A percentile compares a stretch with the other conserved stretches of the same genome.
phyloP scores from a whole-genome alignment of 371 early-diverging fungal genomes.

The Rhizopus microsporus region DNA sequence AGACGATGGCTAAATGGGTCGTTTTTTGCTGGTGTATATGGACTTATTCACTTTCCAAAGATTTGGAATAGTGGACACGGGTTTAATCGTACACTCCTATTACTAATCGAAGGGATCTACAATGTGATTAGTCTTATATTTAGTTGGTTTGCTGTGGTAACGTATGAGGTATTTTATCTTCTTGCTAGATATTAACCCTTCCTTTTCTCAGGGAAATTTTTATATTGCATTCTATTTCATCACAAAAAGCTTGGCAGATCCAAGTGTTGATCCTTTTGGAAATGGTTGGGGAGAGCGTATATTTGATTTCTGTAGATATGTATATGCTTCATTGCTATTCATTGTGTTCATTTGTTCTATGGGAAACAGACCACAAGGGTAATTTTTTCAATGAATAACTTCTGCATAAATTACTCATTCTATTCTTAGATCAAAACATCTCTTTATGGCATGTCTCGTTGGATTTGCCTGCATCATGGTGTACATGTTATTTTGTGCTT shows the following conservation, averaged over 20 bases:
- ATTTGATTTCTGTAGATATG: slow-evolving; percentile 52
- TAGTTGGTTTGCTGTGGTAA: slow-evolving; percentile 81
- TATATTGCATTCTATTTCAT: slow-evolving; percentile 80
- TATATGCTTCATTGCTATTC: slow-evolving; percentile 69
- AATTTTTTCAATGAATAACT: slow-evolving; percentile 19
- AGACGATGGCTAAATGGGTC: slow-evolving; percentile 91
- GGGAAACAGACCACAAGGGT: slow-evolving; percentile 88
- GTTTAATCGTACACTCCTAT: slow-evolving; percentile 58
- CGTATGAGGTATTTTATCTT: slow-evolving; percentile 21
- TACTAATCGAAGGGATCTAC: slow-evolving; percentile 72
- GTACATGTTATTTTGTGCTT: slow-evolving; percentile 46
- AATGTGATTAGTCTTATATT: slow-evolving; percentile 73
- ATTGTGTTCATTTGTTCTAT: slow-evolving; percentile 73
- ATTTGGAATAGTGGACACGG: slow-evolving; percentile 68
- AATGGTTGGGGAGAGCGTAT: slow-evolving; percentile 45
- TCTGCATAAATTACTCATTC: not conserved
- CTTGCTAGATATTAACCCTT: slow-evolving; percentile 26
- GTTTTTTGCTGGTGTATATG: slow-evolving; percentile 71
- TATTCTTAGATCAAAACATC: slow-evolving; percentile 34
- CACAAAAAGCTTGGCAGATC: slow-evolving; percentile 45
- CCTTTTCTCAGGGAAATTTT: slow-evolving; percentile 62
- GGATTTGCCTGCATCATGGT: slow-evolving; percentile 46
- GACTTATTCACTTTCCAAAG: slow-evolving; percentile 52
- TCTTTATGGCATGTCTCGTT: slow-evolving; percentile 41
- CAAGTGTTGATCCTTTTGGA: slow-evolving; percentile 58